Evolutionary conservation across 208 protist genomes (phyloP).

Genomic region (Trichomonas vaginalis): DNA sequence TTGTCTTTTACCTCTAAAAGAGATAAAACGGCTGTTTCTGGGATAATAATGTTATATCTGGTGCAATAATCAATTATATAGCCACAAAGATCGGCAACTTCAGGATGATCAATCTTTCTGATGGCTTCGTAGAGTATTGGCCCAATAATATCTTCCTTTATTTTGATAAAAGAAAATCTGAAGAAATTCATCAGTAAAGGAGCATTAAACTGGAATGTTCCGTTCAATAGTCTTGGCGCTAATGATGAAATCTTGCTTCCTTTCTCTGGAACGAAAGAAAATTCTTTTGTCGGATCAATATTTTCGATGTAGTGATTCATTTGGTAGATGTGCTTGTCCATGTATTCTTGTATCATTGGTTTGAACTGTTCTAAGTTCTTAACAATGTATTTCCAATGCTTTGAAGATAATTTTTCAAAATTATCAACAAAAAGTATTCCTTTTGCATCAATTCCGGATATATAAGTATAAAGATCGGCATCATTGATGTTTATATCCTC

Average conservation of each 20-base stretch:
- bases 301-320: neutral
- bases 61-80: neutral
- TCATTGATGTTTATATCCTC: neutral
- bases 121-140: neutral
- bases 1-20: neutral
- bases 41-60: neutral
- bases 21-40: neutral
- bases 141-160: neutral
- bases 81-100: neutral
- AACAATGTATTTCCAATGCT: neutral
- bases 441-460: neutral
- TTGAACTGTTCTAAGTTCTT: neutral
- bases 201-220: neutral
- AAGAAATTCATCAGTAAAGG: neutral
- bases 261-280: neutral
- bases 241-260: neutral
- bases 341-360: neutral
- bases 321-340: neutral
- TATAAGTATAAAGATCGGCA: neutral
- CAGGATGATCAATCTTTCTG: neutral
- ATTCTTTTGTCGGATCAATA: neutral
- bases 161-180: neutral
- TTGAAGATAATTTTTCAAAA: neutral
- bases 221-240: neutral
- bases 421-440: neutral